Conservation (phyloP, 1,284 basidiomycete genomes). For the Trametes polyzona region DNA sequence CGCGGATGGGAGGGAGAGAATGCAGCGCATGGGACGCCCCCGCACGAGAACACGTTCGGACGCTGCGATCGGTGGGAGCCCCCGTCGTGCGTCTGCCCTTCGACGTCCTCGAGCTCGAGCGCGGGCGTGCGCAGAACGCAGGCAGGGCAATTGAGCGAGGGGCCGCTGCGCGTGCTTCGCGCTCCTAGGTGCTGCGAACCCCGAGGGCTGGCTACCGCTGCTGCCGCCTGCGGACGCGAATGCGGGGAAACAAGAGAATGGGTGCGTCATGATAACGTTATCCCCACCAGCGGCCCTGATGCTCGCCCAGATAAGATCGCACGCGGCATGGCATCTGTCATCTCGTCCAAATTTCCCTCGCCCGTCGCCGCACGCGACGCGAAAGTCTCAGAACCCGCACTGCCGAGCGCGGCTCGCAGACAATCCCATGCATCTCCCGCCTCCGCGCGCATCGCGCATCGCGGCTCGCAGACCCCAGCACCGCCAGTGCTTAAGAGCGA, state of each 20-base stretch:
- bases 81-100: not conserved
- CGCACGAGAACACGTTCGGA: conserved; percentile 1
- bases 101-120: not conserved
- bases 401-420: conserved; percentile 3
- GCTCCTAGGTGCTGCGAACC: not conserved
- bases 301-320: conserved; percentile 22
- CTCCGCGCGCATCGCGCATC: not conserved
- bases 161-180: not conserved
- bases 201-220: not conserved
- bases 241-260: conserved; percentile 24
- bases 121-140: no score
- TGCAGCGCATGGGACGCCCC: not conserved
- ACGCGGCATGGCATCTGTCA: conserved; percentile 1
- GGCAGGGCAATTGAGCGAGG: no score
- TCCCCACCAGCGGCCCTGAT: conserved; percentile 17
- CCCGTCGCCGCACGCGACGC: conserved; percentile 6
- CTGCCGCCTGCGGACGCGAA: not conserved
- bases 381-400: not conserved
- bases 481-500: no score
- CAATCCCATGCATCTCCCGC: conserved; percentile 1
- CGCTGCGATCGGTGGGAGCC: conserved; percentile 9
- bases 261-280: conserved; percentile 27
- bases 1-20: not conserved
- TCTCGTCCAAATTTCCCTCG: conserved; percentile 5
- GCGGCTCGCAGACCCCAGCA: no score